Evolutionary conservation across 2,329 filamentous ascomycete species (phyloP).

Genomic region (Xylaria sp.): DNA sequence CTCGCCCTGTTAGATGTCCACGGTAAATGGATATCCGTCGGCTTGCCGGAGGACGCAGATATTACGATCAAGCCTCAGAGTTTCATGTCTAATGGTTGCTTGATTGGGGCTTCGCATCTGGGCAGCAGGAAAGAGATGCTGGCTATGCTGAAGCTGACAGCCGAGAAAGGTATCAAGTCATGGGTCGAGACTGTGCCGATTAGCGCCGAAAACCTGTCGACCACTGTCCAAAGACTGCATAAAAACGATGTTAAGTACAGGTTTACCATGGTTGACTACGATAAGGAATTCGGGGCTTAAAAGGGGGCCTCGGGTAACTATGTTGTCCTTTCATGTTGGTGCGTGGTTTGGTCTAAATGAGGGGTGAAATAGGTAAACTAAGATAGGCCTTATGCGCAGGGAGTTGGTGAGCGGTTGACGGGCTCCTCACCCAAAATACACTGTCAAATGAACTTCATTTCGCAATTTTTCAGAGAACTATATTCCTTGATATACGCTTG

Average conservation of each 20-base stretch:
- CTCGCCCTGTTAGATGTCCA: conserved; percentile 84
- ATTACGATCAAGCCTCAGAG: conserved; percentile 77
- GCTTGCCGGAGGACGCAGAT: conserved; percentile 80
- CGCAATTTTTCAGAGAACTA: conserved; percentile 1
- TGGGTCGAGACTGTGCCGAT: conserved; percentile 82
- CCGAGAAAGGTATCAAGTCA: conserved; percentile 74
- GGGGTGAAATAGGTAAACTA: background rate
- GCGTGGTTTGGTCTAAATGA: background rate
- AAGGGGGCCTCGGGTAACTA: background rate
- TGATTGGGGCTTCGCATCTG: conserved; percentile 77
- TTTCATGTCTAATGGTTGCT: conserved; percentile 78
- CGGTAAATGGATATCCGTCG: conserved; percentile 82
- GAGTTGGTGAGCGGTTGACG: background rate
- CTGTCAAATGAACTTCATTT: conserved; percentile 19
- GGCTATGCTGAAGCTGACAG: conserved; percentile 77
- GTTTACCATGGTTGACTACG: conserved; percentile 78
- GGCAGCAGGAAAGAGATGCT: conserved; percentile 77
- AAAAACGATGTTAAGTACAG: conserved; percentile 79
- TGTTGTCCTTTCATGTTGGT: background rate
- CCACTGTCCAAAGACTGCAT: conserved; percentile 75
- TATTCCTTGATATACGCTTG: background rate
- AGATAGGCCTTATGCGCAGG: background rate
- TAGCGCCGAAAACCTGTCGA: conserved; percentile 74
- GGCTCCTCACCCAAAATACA: background rate
- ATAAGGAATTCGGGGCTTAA: conserved; percentile 71